Conservation (phyloP, 495 filamentous ascomycete species). For the Aspergillus funiculosus region DNA sequence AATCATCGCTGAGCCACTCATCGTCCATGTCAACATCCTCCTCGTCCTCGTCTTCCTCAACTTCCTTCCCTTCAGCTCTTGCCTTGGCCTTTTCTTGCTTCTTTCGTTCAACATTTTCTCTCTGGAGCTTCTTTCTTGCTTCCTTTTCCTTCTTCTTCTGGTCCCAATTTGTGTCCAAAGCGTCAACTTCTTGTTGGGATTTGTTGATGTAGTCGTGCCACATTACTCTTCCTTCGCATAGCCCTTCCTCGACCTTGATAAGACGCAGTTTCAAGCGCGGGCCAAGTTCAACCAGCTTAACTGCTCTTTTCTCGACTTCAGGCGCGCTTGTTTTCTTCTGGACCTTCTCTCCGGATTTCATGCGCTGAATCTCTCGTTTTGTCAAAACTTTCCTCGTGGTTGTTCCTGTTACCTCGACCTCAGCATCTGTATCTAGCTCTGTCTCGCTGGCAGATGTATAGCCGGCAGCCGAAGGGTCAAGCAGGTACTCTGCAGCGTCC, state of each 20-base stretch:
- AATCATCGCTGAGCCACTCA: conserved; percentile 55
- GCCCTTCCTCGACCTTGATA: conserved; percentile 92
- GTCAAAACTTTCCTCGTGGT: conserved; percentile 64
- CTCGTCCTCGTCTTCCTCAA: conserved; percentile 48
- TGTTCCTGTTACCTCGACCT: conserved; percentile 82
- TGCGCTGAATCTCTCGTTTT: conserved; percentile 53
- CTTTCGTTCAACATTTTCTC: conserved; percentile 83
- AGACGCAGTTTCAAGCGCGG: conserved; percentile 84
- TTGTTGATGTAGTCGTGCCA: conserved; percentile 95
- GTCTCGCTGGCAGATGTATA: conserved; percentile 91
- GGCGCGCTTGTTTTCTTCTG: conserved; percentile 31
- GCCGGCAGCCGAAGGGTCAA: conserved; percentile 75
- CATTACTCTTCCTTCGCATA: conserved; percentile 88
- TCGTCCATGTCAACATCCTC: conserved; percentile 52
- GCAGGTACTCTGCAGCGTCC: conserved; percentile 93
- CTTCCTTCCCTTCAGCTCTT: conserved; percentile 37
- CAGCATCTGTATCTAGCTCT: conserved; percentile 89
- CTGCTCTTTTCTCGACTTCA: conserved; percentile 70
- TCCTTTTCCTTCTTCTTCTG: conserved; percentile 73
- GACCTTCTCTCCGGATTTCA: conserved; percentile 40
- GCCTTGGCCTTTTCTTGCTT: conserved; percentile 53
- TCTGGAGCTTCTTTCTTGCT: conserved; percentile 70
- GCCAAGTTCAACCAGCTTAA: conserved; percentile 88
- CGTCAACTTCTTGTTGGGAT: conserved; percentile 65
- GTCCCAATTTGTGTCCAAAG: conserved; percentile 77